These are phyloP conservation scores for Rutstroemia sp. DNA, from an alignment of 2,329 filamentous ascomycete species.

Conservation along the genomic window DNA sequence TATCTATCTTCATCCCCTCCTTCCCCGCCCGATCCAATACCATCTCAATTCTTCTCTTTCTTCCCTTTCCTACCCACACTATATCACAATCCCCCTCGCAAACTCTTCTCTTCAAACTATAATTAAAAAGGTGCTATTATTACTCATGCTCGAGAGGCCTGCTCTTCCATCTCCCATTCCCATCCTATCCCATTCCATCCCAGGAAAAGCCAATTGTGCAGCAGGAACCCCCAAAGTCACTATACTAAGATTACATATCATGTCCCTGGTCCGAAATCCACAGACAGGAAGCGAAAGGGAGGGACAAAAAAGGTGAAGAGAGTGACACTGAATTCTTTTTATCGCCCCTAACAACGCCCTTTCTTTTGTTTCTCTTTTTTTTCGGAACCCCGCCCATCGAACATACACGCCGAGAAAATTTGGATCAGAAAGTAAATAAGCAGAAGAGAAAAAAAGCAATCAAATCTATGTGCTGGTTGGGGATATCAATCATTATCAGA, in stretches of 20 bases:
- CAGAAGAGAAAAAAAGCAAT: constrained; percentile 4
- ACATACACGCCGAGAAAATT: background rate
- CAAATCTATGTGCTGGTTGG: constrained; percentile 21
- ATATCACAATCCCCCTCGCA: too few species aligned
- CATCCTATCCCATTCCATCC: background rate
- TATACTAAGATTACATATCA: background rate
- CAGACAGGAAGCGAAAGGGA: background rate
- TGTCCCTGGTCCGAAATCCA: background rate
- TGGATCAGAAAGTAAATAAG: background rate
- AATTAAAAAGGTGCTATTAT: background rate
- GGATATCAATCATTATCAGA: constrained; percentile 14
- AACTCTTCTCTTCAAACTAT: background rate
- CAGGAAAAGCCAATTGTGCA: background rate
- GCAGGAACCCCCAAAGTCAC: background rate
- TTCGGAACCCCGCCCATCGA: background rate
- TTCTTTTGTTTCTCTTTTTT: constrained; percentile 1
- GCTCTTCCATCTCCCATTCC: background rate
- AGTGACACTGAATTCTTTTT: background rate
- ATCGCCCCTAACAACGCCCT: background rate
- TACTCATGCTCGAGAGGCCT: background rate
- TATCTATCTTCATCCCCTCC: background rate
- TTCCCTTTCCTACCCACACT: background rate
- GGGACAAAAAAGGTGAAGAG: background rate
- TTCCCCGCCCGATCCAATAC: background rate
- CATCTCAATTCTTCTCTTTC: background rate